Evolutionary conservation across 202 grass and related monocot species (phyloP).

Genomic region (Bolboschoenoplectus hybrid): DNA sequence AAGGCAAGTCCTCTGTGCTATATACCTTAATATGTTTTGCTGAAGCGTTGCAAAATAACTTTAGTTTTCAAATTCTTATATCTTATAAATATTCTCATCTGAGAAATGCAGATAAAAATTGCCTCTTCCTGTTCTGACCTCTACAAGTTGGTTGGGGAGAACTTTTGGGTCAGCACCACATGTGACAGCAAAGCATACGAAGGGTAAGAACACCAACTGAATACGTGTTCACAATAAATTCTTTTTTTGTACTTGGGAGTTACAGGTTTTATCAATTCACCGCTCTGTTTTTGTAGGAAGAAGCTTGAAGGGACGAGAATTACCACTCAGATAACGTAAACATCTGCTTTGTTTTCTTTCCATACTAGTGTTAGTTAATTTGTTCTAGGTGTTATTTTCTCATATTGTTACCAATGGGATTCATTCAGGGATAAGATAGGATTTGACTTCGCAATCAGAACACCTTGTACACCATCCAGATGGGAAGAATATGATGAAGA

Average conservation of each 20-base stretch:
- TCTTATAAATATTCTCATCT: conserved; percentile 42
- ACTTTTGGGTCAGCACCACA: conserved; percentile 89
- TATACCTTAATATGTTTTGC: conserved; percentile 17
- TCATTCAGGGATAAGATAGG: conserved; percentile 74
- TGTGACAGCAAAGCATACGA: conserved; percentile 72
- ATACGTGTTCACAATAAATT: conserved; percentile 20
- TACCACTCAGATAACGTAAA: conserved; percentile 84
- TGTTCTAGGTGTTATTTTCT: not conserved
- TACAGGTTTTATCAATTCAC: conserved; percentile 45
- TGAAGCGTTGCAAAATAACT: conserved; percentile 3
- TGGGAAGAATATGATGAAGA: conserved; percentile 92
- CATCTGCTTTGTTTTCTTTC: not conserved
- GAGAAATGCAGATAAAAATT: conserved; percentile 72
- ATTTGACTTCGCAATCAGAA: conserved; percentile 96
- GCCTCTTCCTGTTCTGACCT: conserved; percentile 85
- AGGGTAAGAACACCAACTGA: conserved; percentile 54
- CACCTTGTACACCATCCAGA: conserved; percentile 94
- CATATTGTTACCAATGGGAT: conserved; percentile 42
- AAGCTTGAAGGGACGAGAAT: conserved; percentile 98
- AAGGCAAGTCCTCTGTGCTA: conserved; percentile 50
- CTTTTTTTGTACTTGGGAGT: conserved; percentile 22
- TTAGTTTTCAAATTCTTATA: conserved; percentile 20
- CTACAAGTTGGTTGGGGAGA: conserved; percentile 80
- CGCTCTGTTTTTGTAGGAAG: conserved; percentile 68
- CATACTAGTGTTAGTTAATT: conserved; percentile 3